phyloP scores from a whole-genome alignment of 2,329 filamentous ascomycete species.

The Capronia epimyces region DNA sequence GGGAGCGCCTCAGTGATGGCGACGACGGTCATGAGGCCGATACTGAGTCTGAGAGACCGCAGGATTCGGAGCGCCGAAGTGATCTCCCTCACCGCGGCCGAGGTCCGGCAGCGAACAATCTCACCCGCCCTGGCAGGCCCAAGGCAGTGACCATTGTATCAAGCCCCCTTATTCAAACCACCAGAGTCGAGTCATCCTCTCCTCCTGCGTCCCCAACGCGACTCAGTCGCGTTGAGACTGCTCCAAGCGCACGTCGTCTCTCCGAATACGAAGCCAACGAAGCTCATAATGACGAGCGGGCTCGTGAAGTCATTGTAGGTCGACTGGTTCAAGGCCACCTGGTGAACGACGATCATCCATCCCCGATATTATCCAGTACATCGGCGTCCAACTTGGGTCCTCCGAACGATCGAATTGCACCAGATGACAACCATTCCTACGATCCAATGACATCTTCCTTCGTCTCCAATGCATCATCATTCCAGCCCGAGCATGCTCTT shows the following conservation, averaged over 20 bases:
- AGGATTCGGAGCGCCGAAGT: slow-evolving; percentile 1
- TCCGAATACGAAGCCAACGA: slow-evolving; percentile 43
- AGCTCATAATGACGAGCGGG: slow-evolving; percentile 71
- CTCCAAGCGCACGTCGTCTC: slow-evolving; percentile 37
- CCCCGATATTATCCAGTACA: slow-evolving; percentile 61
- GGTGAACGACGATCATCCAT: slow-evolving; percentile 87
- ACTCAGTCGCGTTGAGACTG: slow-evolving; percentile 36
- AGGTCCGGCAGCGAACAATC: slow-evolving; percentile 5
- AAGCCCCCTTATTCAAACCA: slow-evolving; percentile 29
- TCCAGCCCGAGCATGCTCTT: slow-evolving; percentile 63
- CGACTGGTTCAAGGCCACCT: slow-evolving; percentile 90
- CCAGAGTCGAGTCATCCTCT: slow-evolving; percentile 27
- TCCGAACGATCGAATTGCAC: slow-evolving; percentile 43
- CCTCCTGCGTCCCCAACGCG: slow-evolving; percentile 30
- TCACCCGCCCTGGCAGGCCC: slow-evolving; percentile 18
- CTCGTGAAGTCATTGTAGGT: slow-evolving; percentile 83
- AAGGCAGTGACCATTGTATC: slow-evolving; percentile 28
- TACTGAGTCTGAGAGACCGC: slow-evolving; percentile 30
- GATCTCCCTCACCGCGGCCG: slow-evolving; percentile 11
- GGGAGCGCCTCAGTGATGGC: slow-evolving; percentile 18
- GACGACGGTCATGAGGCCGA: slow-evolving; percentile 31
- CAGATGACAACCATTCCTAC: slow-evolving; percentile 54
- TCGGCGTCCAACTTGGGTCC: slow-evolving; percentile 56
- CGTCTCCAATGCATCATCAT: slow-evolving; percentile 73
- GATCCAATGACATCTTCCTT: slow-evolving; percentile 80